phyloP scores from a whole-genome alignment of 306 rosid species.

The Vicia faba region DNA sequence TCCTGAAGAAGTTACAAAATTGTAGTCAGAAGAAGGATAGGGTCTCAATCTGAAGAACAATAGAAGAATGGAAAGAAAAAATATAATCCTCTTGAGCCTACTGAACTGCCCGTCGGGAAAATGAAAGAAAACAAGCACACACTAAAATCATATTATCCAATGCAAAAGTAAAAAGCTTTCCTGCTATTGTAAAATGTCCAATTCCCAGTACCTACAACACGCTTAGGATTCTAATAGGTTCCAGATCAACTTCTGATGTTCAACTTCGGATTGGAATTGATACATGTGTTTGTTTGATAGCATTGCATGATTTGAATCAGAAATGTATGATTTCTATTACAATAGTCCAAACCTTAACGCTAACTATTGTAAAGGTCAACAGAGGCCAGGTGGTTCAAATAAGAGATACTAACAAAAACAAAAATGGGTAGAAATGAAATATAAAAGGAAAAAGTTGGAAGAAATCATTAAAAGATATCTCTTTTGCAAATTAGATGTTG shows the following conservation, averaged over 20 bases:
- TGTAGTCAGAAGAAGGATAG: no score
- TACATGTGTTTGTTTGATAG: background rate
- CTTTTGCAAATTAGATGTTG: no score
- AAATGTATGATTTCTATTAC: background rate
- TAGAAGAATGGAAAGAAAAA: no score
- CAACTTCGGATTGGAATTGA: background rate
- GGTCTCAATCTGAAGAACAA: no score
- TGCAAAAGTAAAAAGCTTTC: background rate
- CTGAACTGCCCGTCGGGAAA: no score
- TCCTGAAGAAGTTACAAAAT: no score
- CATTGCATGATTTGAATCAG: constrained; percentile 8
- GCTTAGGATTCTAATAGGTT: constrained; percentile 2
- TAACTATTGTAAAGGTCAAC: background rate
- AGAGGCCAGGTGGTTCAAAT: background rate
- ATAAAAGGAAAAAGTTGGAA: no score
- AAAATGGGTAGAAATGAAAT: background rate
- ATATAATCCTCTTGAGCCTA: no score
- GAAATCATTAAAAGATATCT: no score
- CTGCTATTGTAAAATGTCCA: background rate
- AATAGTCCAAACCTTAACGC: background rate
- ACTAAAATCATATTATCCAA: no score
- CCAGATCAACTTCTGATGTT: background rate
- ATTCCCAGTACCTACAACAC: constrained; percentile 1
- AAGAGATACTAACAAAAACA: background rate
- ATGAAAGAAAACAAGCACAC: no score